These are phyloP conservation scores for Penstemon newberryi DNA, from an alignment of 257 asterid species.

Conservation along the genomic window DNA sequence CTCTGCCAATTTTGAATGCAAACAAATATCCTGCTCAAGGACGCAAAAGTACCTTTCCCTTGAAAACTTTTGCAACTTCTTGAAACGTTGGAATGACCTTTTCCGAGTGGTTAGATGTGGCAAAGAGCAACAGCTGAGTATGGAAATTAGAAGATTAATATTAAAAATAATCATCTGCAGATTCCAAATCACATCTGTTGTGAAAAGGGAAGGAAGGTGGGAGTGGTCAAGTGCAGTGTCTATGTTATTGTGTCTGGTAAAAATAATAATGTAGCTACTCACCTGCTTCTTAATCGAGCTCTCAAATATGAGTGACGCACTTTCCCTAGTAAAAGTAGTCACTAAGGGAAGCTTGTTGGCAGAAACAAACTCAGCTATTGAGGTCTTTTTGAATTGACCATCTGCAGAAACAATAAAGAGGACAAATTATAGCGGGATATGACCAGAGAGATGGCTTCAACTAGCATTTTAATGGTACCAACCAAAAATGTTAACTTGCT, in stretches of 20 bases:
- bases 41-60: conserved; percentile 69
- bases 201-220: background rate
- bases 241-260: conserved; percentile 3
- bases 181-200: background rate
- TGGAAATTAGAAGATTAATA: conserved; percentile 25
- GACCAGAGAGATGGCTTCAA: conserved; percentile 22
- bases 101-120: conserved; percentile 52
- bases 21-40: conserved; percentile 12
- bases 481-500: conserved; percentile 77
- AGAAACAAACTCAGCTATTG: conserved; percentile 68
- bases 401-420: conserved; percentile 43
- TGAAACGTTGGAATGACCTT: conserved; percentile 62
- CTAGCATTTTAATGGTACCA: conserved; percentile 27
- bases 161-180: background rate
- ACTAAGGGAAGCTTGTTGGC: conserved; percentile 90
- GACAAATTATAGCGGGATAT: conserved; percentile 13
- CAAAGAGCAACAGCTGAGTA: conserved; percentile 80
- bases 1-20: conserved; percentile 12
- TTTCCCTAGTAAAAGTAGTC: conserved; percentile 72
- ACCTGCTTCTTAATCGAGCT: conserved; percentile 88
- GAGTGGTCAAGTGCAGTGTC: background rate
- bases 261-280: conserved; percentile 21
- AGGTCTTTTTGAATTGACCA: conserved; percentile 67
- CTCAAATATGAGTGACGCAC: conserved; percentile 70
- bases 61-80: conserved; percentile 88